These are phyloP conservation scores for Colletotrichum ledebouriae DNA, from an alignment of 2,329 filamentous ascomycete species.

Conservation along the genomic window DNA sequence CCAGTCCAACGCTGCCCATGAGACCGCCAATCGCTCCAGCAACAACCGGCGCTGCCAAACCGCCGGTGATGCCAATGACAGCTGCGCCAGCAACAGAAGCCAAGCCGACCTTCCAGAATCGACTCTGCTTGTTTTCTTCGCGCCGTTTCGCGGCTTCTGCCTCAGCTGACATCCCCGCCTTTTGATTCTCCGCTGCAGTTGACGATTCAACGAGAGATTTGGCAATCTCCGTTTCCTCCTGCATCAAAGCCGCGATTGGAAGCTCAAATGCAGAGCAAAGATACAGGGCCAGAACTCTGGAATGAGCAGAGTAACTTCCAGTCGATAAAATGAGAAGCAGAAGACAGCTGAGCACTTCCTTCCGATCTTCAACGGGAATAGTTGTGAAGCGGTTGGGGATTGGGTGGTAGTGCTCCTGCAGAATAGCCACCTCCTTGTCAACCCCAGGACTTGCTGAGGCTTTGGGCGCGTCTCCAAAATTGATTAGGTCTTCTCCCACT, in stretches of 20 bases:
- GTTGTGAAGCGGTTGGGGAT: slow-evolving; percentile 67
- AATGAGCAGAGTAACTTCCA: slow-evolving; percentile 81
- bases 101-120: slow-evolving; percentile 92
- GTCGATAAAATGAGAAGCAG: slow-evolving; percentile 79
- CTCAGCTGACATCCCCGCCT: slow-evolving; percentile 74
- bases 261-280: slow-evolving; percentile 77
- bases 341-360: slow-evolving; percentile 76
- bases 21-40: slow-evolving; percentile 87
- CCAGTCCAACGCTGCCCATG: slow-evolving; percentile 87
- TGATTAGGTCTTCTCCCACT: slow-evolving; percentile 57
- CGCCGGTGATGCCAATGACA: slow-evolving; percentile 91
- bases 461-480: slow-evolving; percentile 52
- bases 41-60: slow-evolving; percentile 88
- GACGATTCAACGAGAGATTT: slow-evolving; percentile 78
- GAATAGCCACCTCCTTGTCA: slow-evolving; percentile 56
- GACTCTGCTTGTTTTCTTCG: slow-evolving; percentile 76
- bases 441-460: slow-evolving; percentile 48
- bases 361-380: slow-evolving; percentile 69
- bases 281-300: slow-evolving; percentile 76
- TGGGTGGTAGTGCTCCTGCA: slow-evolving; percentile 67
- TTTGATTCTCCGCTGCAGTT: slow-evolving; percentile 54
- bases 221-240: slow-evolving; percentile 82
- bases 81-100: slow-evolving; percentile 90
- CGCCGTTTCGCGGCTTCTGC: slow-evolving; percentile 80
- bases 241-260: slow-evolving; percentile 71